Evolutionary conservation across 352 stramenopile species (phyloP), one percentile per base, ranked within the genome.

Genomic region (Phytophthora rubi): DNA sequence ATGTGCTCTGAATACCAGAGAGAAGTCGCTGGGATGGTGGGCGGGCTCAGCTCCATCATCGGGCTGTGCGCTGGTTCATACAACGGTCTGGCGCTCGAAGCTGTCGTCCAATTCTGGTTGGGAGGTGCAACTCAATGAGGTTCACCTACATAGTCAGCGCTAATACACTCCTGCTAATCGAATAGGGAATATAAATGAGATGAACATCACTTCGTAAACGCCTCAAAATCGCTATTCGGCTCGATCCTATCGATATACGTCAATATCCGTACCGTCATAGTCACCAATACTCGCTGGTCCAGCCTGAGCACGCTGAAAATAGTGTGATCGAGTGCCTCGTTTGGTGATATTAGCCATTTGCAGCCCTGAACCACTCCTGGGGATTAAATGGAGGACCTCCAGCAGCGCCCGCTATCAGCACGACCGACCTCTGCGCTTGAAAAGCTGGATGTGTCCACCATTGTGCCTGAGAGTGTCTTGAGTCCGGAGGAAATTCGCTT

Each of bases 1-100:
- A 75, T 91, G 39, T 94, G 87, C 70, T 84, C 70, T 15, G 87
- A 93, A 60, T 90, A 86, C 62, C 83, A 94, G 61, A 91, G 91
- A 62, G 87, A 94, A 62, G 79, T 90, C 13, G 87, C 84, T 0
- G 87, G 87, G 7, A 94, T 94, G 83, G 79, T 92, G 39, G 85
- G 80, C 15, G 82, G 83, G 2, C 68, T 94, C 6, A 83, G 80
- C 39, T 81, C 79, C n/a, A 92, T 94, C 60, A 71, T 92, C 26
- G 87, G 87, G 9, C 80, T 94, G 13, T 94, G 85, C 53, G 71
- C 75, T 13, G 87, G 87, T 15, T 94, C 85, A 6, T 94, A 94
- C 75, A 88, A 90, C 23, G 87, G 87, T 4, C 70, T 94, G 2
- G 80, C 83, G 21, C 59, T 94, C n/a, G 82, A 93, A 63, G 86